Conservation (phyloP, 805 yeast genomes). For the Wickerhamiella nectarea region DNA sequence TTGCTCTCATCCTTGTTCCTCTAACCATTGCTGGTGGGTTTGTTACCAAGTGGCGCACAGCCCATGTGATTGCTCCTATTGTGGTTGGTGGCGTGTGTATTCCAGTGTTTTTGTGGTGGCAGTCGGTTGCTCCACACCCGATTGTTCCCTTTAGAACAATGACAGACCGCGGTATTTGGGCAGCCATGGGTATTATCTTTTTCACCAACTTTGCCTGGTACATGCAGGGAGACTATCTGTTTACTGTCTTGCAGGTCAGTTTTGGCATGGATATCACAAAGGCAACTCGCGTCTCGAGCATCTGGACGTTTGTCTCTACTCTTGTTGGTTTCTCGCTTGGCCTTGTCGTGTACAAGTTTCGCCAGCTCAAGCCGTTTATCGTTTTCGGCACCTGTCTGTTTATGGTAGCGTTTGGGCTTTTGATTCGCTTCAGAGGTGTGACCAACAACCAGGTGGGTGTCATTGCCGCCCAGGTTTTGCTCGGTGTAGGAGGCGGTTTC, state of each 20-base stretch:
- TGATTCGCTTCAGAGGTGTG: slow-evolving; percentile 44
- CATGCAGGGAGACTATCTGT: slow-evolving; percentile 58
- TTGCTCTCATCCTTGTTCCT: slow-evolving; percentile 59
- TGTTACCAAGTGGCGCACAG: slow-evolving; percentile 41
- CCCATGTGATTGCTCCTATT: slow-evolving; percentile 51
- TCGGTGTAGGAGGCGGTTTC: slow-evolving; percentile 65
- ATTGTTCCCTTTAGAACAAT: slow-evolving; percentile 44
- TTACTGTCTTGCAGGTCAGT: slow-evolving; percentile 52
- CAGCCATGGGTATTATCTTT: slow-evolving; percentile 48
- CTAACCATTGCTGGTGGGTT: slow-evolving; percentile 64
- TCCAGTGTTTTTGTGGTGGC: slow-evolving; percentile 52
- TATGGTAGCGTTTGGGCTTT: slow-evolving; percentile 48
- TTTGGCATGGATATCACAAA: slow-evolving; percentile 44
- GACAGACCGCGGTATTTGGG: slow-evolving; percentile 60
- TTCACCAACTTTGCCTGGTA: slow-evolving; percentile 49
- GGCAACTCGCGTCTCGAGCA: slow-evolving; percentile 51
- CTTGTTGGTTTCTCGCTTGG: slow-evolving; percentile 49
- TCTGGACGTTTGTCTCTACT: slow-evolving; percentile 53
- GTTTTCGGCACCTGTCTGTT: slow-evolving; percentile 45
- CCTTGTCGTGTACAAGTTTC: slow-evolving; percentile 34
- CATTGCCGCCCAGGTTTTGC: slow-evolving; percentile 47
- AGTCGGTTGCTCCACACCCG: slow-evolving; percentile 47
- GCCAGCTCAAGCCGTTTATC: slow-evolving; percentile 46
- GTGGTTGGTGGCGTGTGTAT: slow-evolving; percentile 50
- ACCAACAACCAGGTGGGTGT: slow-evolving; percentile 39